These are phyloP conservation scores for Metschnikowia santaceciliae DNA, from an alignment of 805 yeast species.

Conservation along the genomic window DNA sequence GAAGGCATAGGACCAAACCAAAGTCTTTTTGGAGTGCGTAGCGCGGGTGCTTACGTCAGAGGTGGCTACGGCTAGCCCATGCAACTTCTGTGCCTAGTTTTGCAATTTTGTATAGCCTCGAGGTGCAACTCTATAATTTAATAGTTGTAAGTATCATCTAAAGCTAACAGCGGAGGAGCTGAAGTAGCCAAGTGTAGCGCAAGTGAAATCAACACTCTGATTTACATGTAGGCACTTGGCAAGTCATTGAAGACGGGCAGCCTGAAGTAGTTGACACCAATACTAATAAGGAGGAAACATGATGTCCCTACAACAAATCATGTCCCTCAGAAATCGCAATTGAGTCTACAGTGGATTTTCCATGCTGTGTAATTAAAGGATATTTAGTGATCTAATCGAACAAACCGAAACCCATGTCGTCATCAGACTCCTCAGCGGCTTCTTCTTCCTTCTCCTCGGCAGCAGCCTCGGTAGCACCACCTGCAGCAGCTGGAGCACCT, in stretches of 20 bases:
- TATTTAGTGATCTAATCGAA: slow-evolving; percentile 22
- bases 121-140: neutral
- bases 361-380: slow-evolving; percentile 13
- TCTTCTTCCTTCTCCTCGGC: slow-evolving; percentile 21
- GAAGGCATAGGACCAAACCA: neutral
- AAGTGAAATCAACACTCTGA: no score
- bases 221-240: no score
- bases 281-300: no score
- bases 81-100: neutral
- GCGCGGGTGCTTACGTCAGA: neutral
- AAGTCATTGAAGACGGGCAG: no score
- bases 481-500: slow-evolving; percentile 32
- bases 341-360: neutral
- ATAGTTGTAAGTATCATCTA: no score
- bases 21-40: neutral
- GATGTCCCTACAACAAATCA: no score
- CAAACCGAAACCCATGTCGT: slow-evolving; percentile 32
- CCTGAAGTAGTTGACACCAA: no score
- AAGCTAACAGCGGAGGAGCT: no score
- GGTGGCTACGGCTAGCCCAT: neutral
- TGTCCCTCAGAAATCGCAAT: neutral
- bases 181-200: no score
- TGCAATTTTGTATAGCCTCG: neutral
- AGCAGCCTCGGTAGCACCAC: slow-evolving; percentile 50
- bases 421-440: slow-evolving; percentile 20